Base-by-base conservation (phyloP, 228 moss, liverwort and hornwort species). In the Sphagnum magellanicum region DNA sequence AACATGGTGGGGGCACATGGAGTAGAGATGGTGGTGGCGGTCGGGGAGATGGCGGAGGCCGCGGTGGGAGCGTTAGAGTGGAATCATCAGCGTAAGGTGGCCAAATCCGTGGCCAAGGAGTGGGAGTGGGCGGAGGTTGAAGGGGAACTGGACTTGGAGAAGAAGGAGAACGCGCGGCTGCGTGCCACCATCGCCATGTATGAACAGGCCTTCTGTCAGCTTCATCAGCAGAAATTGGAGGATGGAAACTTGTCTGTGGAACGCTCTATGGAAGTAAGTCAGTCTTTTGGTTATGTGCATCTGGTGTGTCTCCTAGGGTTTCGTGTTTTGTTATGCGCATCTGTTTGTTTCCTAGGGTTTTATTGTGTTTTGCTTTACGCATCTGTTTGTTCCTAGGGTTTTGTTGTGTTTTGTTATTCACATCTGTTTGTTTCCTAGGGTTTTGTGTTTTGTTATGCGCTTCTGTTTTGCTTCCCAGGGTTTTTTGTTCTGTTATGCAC, bases 31-130 rank as follows among this genome's bases (percentile, higher is more conserved):
- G 79, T 53, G 63, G 69, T 78, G 63, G 74, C 74, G 61, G 82
- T 82, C 53, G 82, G 73, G 49, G 76, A 81, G 71, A 57, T 81
- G 53, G 80, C 80, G 6, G 80, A 81, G 53, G 80, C 76, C 10
- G 80, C 80, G 14, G 75, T 78, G 82, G 52, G 70, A 50, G 82
- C 70, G 14, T 53, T 66, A 46, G 76, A 73, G 63, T 70, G 80
- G 8, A 78, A 75, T 62, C 75, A 70, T 47, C 78, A 79, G 58
- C 78, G 75, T 17, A 12, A 8, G 55, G 69, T 52, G 1, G 70
- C 70, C 10, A 4, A 70, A 14, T 74, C 68, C 16, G 68, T 68
- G 48, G 73, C 60, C 14, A 59, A 72, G 50, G 67, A 73, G 17
- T 50, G 49, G 52, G 79, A 73, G 53, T 70, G 60, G 17, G 53